Conservation (phyloP, 1,284 basidiomycete species). For the Austroboletus novae-zelandiae region DNA sequence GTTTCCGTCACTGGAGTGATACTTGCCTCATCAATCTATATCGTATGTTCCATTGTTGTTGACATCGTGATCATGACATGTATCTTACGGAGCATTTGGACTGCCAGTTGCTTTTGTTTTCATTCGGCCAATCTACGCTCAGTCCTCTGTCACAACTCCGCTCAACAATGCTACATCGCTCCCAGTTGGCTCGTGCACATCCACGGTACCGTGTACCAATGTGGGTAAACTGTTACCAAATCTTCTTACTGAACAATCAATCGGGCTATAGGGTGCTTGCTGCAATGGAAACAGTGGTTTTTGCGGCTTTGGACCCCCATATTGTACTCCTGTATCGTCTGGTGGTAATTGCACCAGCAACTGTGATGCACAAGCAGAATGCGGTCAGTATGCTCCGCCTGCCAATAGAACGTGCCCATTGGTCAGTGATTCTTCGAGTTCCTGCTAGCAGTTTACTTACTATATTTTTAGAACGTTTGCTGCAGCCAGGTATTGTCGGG, state of each 20-base stretch:
- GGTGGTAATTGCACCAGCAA: slow-evolving; percentile 4
- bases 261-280: background rate
- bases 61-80: background rate
- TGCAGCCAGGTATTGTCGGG: slow-evolving; percentile 1
- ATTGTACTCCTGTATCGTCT: background rate
- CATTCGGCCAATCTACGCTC: background rate
- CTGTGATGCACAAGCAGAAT: slow-evolving; percentile 2
- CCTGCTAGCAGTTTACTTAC: background rate
- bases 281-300: slow-evolving; percentile 2
- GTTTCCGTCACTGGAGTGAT: background rate
- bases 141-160: slow-evolving; percentile 1
- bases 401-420: slow-evolving; percentile 1
- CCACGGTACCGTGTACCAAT: background rate
- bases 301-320: background rate
- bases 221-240: background rate
- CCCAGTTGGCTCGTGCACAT: slow-evolving; percentile 1
- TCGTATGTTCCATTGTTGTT: background rate
- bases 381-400: slow-evolving; percentile 1
- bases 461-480: background rate
- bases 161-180: slow-evolving; percentile 2
- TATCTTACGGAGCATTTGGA: background rate
- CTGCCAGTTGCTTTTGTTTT: background rate
- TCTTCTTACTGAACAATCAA: background rate
- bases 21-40: background rate
- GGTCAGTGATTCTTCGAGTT: background rate